Percentiles rank a stretch among this genome's conserved stretches.
Evolutionary conservation across 371 early-diverging fungal genomes (phyloP).

Genomic region (Mucor piriformis): DNA sequence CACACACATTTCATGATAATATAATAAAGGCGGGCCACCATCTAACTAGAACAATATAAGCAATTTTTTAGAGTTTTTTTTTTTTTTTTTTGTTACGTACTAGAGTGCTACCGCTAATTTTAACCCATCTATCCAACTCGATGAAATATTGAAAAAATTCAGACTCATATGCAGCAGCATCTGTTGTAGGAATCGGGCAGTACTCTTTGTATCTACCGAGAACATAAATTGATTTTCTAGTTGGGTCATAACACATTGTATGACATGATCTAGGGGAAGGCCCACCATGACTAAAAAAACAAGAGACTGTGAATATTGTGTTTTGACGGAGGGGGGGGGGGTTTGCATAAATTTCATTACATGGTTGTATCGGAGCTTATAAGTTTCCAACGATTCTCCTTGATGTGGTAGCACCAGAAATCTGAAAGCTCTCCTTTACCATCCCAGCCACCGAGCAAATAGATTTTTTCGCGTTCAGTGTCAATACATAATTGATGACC

Average conservation of each 20-base stretch:
- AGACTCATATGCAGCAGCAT: slow-evolving; percentile 55
- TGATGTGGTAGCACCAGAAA: slow-evolving; percentile 84
- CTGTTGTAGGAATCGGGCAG: slow-evolving; percentile 16
- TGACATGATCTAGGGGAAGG: slow-evolving; percentile 94
- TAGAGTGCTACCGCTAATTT: slow-evolving; percentile 76
- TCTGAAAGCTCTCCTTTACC: slow-evolving; percentile 89
- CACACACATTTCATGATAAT: slow-evolving; percentile 94
- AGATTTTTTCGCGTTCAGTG: slow-evolving; percentile 69
- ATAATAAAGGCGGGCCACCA: slow-evolving; percentile 89
- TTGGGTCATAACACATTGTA: slow-evolving; percentile 86
- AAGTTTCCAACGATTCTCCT: slow-evolving; percentile 71
- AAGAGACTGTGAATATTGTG: background rate
- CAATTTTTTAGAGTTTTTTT: background rate
- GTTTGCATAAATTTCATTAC: slow-evolving; percentile 33
- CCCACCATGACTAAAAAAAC: slow-evolving; percentile 68
- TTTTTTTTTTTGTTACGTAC: slow-evolving; percentile 27
- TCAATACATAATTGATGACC: slow-evolving; percentile 98
- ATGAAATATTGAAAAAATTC: slow-evolving; percentile 91
- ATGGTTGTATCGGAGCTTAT: slow-evolving; percentile 74
- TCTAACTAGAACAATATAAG: slow-evolving; percentile 34
- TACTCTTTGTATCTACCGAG: slow-evolving; percentile 87
- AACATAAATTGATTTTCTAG: slow-evolving; percentile 72
- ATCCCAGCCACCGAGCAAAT: slow-evolving; percentile 97
- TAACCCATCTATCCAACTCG: slow-evolving; percentile 68
- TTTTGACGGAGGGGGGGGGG: background rate